phyloP scores from a whole-genome alignment of 345 rosid species.

The Sonneratia alba region DNA sequence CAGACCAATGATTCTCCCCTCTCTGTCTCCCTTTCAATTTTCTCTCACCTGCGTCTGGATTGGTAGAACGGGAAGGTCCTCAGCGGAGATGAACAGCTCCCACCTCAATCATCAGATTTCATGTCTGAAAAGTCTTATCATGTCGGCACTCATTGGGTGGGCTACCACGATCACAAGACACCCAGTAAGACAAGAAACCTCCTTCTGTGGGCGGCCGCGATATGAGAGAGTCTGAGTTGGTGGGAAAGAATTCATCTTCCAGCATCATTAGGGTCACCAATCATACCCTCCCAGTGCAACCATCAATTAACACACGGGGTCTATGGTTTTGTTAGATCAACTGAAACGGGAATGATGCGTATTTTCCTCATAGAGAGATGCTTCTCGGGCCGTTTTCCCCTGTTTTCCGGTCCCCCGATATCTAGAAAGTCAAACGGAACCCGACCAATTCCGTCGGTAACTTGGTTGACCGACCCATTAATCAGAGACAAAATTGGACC shows the following conservation, averaged over 20 bases:
- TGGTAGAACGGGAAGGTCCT: background rate
- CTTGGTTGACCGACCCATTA: no score
- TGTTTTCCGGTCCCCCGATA: no score
- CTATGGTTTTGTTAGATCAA: background rate
- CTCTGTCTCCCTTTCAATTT: background rate
- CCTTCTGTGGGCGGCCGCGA: background rate
- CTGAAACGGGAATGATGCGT: background rate
- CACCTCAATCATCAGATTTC: background rate
- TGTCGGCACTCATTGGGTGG: background rate
- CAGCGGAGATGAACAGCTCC: background rate
- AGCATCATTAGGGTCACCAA: background rate
- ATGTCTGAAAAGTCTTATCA: background rate
- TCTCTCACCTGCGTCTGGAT: background rate
- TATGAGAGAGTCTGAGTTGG: background rate
- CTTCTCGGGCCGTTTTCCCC: background rate
- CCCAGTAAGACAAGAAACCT: background rate
- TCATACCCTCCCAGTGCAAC: background rate
- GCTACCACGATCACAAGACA: background rate
- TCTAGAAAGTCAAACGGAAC: no score
- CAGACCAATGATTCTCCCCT: no score
- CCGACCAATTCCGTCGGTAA: no score
- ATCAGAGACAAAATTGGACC: no score
- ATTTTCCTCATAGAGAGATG: no score
- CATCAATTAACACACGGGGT: background rate
- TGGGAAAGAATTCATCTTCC: background rate